Percentiles rank a stretch among this genome's conserved stretches.
phyloP scores from a whole-genome alignment of 805 yeast species.

The Ogataea populi-albae region DNA sequence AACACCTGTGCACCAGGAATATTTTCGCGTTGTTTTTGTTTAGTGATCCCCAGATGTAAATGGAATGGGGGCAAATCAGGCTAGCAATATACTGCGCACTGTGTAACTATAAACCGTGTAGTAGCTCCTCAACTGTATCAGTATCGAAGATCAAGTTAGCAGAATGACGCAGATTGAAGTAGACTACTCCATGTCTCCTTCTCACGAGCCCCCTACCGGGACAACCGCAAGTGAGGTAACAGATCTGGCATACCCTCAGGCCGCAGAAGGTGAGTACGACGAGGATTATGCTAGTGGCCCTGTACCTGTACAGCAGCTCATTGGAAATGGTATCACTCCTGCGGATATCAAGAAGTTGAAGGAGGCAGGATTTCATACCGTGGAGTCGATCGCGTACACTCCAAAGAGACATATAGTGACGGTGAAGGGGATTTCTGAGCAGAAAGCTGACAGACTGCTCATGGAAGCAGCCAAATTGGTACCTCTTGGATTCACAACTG shows the following conservation, averaged over 20 bases:
- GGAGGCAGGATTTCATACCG: conserved; percentile 85
- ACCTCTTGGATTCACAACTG: conserved; percentile 97
- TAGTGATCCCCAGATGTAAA: conserved; percentile 11
- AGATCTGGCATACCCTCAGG: conserved; percentile 21
- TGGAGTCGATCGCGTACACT: conserved; percentile 89
- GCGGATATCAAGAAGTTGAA: conserved; percentile 76
- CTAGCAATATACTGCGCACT: too few relatives aligned
- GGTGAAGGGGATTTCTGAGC: conserved; percentile 92
- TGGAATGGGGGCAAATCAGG: too few relatives aligned
- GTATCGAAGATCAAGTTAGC: background rate
- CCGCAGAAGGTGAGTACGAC: conserved; percentile 42
- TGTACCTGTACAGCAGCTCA: conserved; percentile 48
- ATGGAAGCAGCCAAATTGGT: conserved; percentile 82
- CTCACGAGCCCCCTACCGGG: conserved; percentile 10
- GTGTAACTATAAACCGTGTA: too few relatives aligned
- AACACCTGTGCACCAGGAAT: background rate
- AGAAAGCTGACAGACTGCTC: conserved; percentile 84
- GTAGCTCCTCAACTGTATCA: too few relatives aligned
- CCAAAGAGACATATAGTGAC: conserved; percentile 74
- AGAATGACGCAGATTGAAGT: conserved; percentile 17
- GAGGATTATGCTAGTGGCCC: conserved; percentile 45
- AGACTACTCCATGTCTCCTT: conserved; percentile 9
- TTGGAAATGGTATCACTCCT: conserved; percentile 82
- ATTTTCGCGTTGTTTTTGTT: conserved; percentile 21
- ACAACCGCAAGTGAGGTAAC: conserved; percentile 5